phyloP scores from a whole-genome alignment of 257 asterid genomes.

The Solanum paucissectum region DNA sequence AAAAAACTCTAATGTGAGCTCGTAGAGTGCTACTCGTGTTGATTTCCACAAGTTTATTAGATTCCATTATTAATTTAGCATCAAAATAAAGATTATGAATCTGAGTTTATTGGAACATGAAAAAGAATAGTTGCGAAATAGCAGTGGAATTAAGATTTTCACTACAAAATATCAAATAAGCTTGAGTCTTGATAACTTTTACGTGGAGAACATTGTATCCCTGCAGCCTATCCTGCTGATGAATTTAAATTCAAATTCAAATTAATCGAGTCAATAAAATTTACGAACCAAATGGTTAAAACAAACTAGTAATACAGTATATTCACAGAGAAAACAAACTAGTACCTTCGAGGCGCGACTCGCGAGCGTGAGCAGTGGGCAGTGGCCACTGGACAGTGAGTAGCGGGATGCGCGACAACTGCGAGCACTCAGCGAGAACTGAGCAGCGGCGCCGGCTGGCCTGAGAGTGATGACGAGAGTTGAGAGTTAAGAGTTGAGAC shows the following conservation, averaged over 20 bases:
- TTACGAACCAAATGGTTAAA: neutral
- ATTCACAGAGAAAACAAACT: neutral
- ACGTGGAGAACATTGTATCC: neutral
- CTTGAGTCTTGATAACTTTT: no score
- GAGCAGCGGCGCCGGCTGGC: neutral
- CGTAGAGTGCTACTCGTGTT: slow-evolving; percentile 10
- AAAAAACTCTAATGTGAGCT: slow-evolving; percentile 3
- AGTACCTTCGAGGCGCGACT: neutral
- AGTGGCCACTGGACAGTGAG: neutral
- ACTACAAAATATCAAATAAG: no score
- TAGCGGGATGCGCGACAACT: neutral
- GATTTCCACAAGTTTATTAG: neutral
- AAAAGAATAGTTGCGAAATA: no score
- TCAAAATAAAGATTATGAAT: neutral
- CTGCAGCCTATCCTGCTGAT: neutral
- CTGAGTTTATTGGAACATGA: neutral
- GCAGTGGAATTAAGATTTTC: no score
- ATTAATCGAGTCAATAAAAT: neutral
- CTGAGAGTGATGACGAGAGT: neutral
- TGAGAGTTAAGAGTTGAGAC: neutral
- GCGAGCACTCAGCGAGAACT: neutral
- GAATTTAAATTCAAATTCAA: neutral
- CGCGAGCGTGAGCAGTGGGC: neutral
- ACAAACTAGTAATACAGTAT: neutral
- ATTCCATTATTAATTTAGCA: neutral